Evolutionary conservation across 2,329 filamentous ascomycete species (phyloP).

Genomic region (Didymella pomorum): DNA sequence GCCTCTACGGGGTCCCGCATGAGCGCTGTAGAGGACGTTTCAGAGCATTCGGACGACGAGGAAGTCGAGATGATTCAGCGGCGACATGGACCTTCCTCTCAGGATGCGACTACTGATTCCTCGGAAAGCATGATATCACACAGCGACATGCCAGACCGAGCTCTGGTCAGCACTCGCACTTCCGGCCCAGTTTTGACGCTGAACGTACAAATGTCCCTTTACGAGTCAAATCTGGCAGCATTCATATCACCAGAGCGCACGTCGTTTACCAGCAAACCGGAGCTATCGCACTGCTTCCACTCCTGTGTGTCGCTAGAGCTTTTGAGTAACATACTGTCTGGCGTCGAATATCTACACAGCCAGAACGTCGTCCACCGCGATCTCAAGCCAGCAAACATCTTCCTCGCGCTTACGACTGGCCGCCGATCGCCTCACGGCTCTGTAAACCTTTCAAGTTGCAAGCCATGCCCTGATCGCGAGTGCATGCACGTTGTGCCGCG

Average conservation of each 20-base stretch:
- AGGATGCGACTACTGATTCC: conserved; percentile 29
- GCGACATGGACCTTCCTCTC: conserved; percentile 33
- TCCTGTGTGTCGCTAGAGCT: conserved; percentile 64
- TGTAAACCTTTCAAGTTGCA: conserved; percentile 58
- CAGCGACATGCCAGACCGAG: conserved; percentile 38
- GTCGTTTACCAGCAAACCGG: conserved; percentile 17
- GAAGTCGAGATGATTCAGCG: conserved; percentile 60
- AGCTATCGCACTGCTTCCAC: conserved; percentile 68
- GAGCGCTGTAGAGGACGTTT: conserved; percentile 47
- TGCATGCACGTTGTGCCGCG: conserved; percentile 62
- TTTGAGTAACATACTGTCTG: conserved; percentile 67
- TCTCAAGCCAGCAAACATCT: conserved; percentile 73
- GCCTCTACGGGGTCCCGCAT: conserved; percentile 54
- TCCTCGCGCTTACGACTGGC: conserved; percentile 61
- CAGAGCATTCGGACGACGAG: conserved; percentile 53
- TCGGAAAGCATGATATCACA: conserved; percentile 50
- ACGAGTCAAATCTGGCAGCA: conserved; percentile 68
- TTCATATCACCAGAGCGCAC: conserved; percentile 57
- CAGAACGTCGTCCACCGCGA: conserved; percentile 71
- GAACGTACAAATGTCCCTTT: conserved; percentile 74
- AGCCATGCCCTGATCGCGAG: conserved; percentile 51
- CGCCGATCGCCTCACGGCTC: conserved; percentile 52
- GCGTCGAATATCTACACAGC: conserved; percentile 70
- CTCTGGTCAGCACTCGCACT: conserved; percentile 31
- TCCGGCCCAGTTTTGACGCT: conserved; percentile 57